A percentile compares a stretch with the other conserved stretches of the same genome.
These are phyloP conservation scores for Quercus bicolor DNA, from an alignment of 306 rosid genomes.

Conservation along the genomic window DNA sequence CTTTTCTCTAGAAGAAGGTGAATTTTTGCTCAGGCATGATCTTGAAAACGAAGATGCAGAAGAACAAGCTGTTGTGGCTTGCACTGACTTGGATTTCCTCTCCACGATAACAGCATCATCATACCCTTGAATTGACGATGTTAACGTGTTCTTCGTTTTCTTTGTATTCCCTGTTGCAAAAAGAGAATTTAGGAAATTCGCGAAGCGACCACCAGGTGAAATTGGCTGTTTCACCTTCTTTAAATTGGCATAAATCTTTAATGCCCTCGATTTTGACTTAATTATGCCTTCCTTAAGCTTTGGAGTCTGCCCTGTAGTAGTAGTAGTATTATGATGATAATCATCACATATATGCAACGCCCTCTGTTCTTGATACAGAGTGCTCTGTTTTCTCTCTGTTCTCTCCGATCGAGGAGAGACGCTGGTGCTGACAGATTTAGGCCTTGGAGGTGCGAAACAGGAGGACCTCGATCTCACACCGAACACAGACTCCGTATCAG, in stretches of 20 bases:
- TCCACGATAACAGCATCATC: slow-evolving; percentile 15
- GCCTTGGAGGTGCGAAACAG: slow-evolving; percentile 49
- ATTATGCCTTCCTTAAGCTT: slow-evolving; percentile 32
- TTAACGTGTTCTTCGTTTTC: slow-evolving; percentile 15
- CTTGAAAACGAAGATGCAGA: slow-evolving; percentile 74
- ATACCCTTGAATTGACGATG: slow-evolving; percentile 13
- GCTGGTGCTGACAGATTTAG: slow-evolving; percentile 46
- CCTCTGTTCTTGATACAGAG: slow-evolving; percentile 19
- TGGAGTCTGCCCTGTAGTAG: slow-evolving; percentile 3
- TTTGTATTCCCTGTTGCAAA: slow-evolving; percentile 38
- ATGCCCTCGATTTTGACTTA: slow-evolving; percentile 70
- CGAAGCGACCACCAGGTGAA: slow-evolving; percentile 73
- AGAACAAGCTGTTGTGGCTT: slow-evolving; percentile 59
- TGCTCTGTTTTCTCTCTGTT: slow-evolving; percentile 31
- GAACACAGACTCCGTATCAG: slow-evolving; percentile 69
- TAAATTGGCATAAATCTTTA: slow-evolving; percentile 69
- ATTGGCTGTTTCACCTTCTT: slow-evolving; percentile 92
- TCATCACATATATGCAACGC: slow-evolving; percentile 26
- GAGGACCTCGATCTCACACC: slow-evolving; percentile 38
- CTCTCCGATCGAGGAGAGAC: slow-evolving; percentile 32
- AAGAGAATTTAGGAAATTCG: slow-evolving; percentile 65
- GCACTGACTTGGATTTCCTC: slow-evolving; percentile 37
- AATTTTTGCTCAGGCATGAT: slow-evolving; percentile 72
- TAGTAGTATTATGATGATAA: not conserved
- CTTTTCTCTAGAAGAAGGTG: slow-evolving; percentile 55